phyloP scores from a whole-genome alignment of 441 rosid species.

The Breynia disticha region DNA sequence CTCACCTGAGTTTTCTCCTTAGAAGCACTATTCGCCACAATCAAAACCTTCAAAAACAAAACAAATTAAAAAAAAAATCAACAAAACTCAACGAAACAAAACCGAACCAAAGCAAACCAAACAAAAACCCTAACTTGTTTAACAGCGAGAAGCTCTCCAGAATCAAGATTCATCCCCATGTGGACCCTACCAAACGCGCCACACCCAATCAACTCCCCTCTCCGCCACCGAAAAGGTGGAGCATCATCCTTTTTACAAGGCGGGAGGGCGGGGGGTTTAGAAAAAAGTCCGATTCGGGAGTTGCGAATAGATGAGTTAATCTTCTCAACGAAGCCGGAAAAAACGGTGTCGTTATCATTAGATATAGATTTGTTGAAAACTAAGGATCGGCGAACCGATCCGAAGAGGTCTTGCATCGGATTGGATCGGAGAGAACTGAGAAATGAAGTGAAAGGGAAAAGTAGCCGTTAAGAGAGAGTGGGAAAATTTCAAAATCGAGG shows the following conservation, averaged over 20 bases:
- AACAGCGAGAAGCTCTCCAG: conserved; percentile 96
- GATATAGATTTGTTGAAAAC: conserved; percentile 53
- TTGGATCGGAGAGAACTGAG: conserved; percentile 2
- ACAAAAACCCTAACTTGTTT: conserved; percentile 68
- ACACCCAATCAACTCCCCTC: conserved; percentile 88
- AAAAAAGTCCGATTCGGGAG: conserved; percentile 66
- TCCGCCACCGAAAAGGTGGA: conserved; percentile 80
- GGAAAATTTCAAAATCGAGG: background rate
- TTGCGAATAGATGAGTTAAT: conserved; percentile 74
- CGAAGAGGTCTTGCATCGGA: conserved; percentile 73
- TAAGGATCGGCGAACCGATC: conserved; percentile 91
- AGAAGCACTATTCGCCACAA: conserved; percentile 71
- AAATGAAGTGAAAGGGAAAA: conserved; percentile 1
- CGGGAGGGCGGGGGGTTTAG: conserved; percentile 36
- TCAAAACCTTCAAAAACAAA: conserved; percentile 45
- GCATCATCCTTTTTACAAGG: conserved; percentile 34
- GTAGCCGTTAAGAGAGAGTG: conserved; percentile 19
- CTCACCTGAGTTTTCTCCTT: conserved; percentile 90
- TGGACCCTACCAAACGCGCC: conserved; percentile 97
- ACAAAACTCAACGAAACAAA: background rate
- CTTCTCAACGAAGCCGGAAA: conserved; percentile 69
- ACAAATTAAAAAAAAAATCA: conserved; percentile 3
- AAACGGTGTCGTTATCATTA: conserved; percentile 34
- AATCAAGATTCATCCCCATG: conserved; percentile 99
- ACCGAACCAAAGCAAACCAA: background rate